Evolutionary conservation across 192 early-diverging fungal genomes (phyloP).

Genomic region (Coemansia sp.): DNA sequence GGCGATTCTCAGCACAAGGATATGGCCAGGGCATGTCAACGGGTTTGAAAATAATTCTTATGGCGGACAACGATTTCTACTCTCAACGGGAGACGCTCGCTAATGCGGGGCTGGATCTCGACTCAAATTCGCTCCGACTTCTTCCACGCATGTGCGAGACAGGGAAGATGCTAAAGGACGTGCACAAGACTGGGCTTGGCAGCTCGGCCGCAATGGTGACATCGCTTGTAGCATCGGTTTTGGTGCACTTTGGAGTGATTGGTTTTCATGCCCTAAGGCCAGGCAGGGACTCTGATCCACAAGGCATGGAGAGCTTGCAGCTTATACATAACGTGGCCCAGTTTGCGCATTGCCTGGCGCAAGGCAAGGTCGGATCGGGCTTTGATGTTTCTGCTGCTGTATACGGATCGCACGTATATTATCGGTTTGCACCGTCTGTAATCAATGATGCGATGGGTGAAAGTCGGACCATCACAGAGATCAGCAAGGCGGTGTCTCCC

Average conservation of each 20-base stretch:
- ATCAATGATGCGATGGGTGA: constrained; percentile 59
- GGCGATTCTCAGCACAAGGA: background rate
- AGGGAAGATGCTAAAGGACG: constrained; percentile 61
- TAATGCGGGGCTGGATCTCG: constrained; percentile 52
- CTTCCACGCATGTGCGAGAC: constrained; percentile 68
- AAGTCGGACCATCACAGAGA: constrained; percentile 10
- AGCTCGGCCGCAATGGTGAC: constrained; percentile 97
- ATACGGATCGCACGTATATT: constrained; percentile 86
- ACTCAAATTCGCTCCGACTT: constrained; percentile 56
- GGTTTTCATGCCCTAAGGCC: constrained; percentile 10
- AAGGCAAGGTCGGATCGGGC: constrained; percentile 96
- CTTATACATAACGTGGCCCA: constrained; percentile 89
- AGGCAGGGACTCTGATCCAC: constrained; percentile 2
- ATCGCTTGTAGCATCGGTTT: constrained; percentile 78
- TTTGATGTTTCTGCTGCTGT: constrained; percentile 95
- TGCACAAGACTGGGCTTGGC: constrained; percentile 96
- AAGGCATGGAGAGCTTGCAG: constrained; percentile 24
- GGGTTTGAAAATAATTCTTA: constrained; percentile 73
- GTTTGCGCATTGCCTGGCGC: constrained; percentile 92
- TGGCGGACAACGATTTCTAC: constrained; percentile 98
- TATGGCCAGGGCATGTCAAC: background rate
- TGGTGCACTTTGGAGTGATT: constrained; percentile 70
- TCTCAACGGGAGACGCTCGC: constrained; percentile 82
- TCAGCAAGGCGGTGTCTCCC: constrained; percentile 32
- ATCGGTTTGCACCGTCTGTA: constrained; percentile 75